Conservation (phyloP, 31 red algal species). For the Odonthalia washingtoniensis region DNA sequence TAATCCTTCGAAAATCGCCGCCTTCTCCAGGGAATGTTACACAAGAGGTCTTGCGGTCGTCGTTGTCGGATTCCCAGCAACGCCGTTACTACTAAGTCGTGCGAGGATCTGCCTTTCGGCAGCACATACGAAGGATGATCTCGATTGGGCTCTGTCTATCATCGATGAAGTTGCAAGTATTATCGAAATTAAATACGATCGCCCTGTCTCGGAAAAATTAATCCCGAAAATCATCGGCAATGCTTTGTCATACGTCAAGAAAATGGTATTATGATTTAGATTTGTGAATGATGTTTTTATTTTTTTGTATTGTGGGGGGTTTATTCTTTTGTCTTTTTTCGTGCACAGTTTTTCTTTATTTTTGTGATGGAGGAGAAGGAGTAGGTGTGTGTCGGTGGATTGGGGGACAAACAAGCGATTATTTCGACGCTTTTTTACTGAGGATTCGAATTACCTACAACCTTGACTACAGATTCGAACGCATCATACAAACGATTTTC, state of each 20-base stretch:
- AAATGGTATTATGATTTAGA: no score
- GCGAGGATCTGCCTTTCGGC: slow-evolving; percentile 95
- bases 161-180: slow-evolving; percentile 93
- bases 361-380: no score
- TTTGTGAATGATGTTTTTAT: no score
- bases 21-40: slow-evolving; percentile 96
- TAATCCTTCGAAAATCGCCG: slow-evolving; percentile 90
- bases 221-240: no score
- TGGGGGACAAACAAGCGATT: no score
- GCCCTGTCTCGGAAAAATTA: slow-evolving; percentile 45
- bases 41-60: slow-evolving; percentile 90
- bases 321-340: no score
- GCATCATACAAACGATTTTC: slow-evolving; percentile 65
- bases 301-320: no score
- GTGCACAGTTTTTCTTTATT: no score
- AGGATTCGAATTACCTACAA: no score
- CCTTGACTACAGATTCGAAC: slow-evolving; percentile 51
- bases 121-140: slow-evolving; percentile 87
- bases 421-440: no score
- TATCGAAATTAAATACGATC: slow-evolving; percentile 87
- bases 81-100: slow-evolving; percentile 84
- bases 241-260: no score
- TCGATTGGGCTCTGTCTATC: slow-evolving; percentile 86
- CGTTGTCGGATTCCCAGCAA: slow-evolving; percentile 97
- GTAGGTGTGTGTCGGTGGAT: no score